Evolutionary conservation across 352 stramenopile genomes (phyloP), one percentile per base, ranked within the genome.

Genomic region (Pythium dissotocum): DNA sequence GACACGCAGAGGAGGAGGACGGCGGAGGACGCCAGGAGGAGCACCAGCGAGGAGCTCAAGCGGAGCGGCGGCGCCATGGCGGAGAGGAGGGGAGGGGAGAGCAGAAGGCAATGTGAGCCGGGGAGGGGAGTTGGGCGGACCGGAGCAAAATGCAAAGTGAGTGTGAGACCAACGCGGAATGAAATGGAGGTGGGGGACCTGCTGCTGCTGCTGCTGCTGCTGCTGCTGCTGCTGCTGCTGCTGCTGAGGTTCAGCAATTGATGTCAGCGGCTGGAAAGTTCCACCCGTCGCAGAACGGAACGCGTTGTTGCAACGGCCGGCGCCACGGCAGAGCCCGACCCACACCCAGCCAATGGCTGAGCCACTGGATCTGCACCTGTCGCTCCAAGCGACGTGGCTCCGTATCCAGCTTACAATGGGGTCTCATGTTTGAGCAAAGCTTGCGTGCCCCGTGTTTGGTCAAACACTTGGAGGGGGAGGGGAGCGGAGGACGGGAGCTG

Each of bases 81-180:
- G 49, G 61, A 67, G 61, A 28, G 40, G 42, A 40, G 32, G 42
- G 32, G 16, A 46, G 33, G 4, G 33, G 21, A 28, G 58, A 7
- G 59, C 9, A 51, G 59, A 51, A 51, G 35, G 35, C 38, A 4
- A 18, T 9, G 9, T 51, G 59, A 38, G n/a, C 26, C 14, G 35
- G 52, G 33, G 6, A 14, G 33, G 38, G 21, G 18, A 33, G 60
- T 9, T 21, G 52, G 35, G 13, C n/a, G 30, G 38, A 52, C 21
- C 14, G 35, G 46, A 51, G 51, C 51, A 60, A 60, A 46, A 57
- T 67, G 61, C 52, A 67, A 60, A 60, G 49, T 67, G 48, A 65
- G 35, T 14, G 35, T 42, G 42, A 26, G 42, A 26, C 1, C 13
- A 2, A 16, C 21, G 42, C n/a, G 46, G 24, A 53, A 10, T 14